Conservation (phyloP, 2,329 filamentous ascomycete species). For the Neonectria faginata region DNA sequence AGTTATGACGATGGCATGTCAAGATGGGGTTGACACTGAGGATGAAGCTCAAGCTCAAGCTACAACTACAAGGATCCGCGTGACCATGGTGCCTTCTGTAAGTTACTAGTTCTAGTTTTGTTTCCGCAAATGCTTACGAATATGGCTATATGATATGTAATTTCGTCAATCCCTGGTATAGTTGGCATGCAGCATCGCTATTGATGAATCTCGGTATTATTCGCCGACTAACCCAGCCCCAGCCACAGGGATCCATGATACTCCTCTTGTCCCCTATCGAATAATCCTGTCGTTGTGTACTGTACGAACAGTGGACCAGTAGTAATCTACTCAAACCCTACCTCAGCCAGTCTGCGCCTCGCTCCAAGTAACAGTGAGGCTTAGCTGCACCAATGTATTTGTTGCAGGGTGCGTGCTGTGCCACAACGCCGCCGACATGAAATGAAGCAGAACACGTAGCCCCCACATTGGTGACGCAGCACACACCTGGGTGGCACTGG, state of each 20-base stretch:
- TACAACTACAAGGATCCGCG: not conserved
- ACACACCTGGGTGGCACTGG: too few species aligned
- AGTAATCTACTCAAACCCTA: not conserved
- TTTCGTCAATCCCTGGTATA: not conserved
- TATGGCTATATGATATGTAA: not conserved
- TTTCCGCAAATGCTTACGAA: not conserved
- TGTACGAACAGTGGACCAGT: not conserved
- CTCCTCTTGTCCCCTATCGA: not conserved
- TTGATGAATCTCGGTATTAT: not conserved
- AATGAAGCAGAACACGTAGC: conserved; percentile 1
- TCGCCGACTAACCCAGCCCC: not conserved
- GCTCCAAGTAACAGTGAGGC: not conserved
- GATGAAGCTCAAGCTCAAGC: not conserved
- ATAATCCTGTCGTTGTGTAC: not conserved
- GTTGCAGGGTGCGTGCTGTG: not conserved
- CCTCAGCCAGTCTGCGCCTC: not conserved
- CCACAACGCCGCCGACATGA: not conserved
- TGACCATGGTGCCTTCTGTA: not conserved
- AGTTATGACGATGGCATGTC: not conserved
- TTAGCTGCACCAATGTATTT: not conserved
- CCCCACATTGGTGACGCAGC: conserved; percentile 3
- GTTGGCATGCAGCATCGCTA: not conserved
- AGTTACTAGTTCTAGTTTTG: not conserved
- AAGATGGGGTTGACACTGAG: not conserved
- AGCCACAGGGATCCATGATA: not conserved